These are phyloP conservation scores for Penicillium cosmopolitanum DNA, from an alignment of 495 filamentous ascomycete species.

Conservation along the genomic window DNA sequence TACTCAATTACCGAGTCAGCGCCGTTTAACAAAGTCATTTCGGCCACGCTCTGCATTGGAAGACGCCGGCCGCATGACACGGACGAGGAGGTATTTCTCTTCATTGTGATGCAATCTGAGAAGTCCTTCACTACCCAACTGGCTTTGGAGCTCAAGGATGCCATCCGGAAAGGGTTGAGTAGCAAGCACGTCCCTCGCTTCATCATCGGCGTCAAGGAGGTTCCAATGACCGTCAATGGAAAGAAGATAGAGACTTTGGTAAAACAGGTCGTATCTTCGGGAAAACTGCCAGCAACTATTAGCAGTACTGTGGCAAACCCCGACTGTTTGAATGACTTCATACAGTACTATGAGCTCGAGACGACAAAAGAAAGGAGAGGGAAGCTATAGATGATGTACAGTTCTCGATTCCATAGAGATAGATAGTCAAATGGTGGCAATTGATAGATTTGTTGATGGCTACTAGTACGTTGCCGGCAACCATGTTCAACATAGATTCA, in stretches of 20 bases:
- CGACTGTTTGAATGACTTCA: conserved; percentile 22
- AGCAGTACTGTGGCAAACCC: conserved; percentile 30
- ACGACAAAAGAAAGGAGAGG: conserved; percentile 2
- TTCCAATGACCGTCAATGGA: conserved; percentile 77
- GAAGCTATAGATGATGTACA: conserved; percentile 12
- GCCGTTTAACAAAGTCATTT: conserved; percentile 56
- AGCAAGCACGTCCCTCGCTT: conserved; percentile 72
- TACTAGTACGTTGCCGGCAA: too few relatives aligned
- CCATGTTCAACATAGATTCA: too few relatives aligned
- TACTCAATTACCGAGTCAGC: conserved; percentile 66
- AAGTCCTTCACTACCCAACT: conserved; percentile 54
- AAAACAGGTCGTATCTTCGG: conserved; percentile 67
- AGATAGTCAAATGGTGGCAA: too few relatives aligned
- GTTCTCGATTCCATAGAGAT: too few relatives aligned
- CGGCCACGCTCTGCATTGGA: conserved; percentile 70
- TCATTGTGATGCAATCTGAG: conserved; percentile 69
- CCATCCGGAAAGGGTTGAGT: conserved; percentile 62
- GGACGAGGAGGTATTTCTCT: conserved; percentile 74
- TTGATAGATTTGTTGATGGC: background rate
- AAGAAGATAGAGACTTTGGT: conserved; percentile 80
- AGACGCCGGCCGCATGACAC: conserved; percentile 63
- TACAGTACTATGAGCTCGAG: conserved; percentile 20
- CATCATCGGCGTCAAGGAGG: conserved; percentile 72
- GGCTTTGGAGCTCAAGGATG: conserved; percentile 58
- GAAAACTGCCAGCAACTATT: conserved; percentile 19